These are phyloP conservation scores for Epichloe sylvatica DNA, from an alignment of 2,329 filamentous ascomycete species.

Conservation along the genomic window DNA sequence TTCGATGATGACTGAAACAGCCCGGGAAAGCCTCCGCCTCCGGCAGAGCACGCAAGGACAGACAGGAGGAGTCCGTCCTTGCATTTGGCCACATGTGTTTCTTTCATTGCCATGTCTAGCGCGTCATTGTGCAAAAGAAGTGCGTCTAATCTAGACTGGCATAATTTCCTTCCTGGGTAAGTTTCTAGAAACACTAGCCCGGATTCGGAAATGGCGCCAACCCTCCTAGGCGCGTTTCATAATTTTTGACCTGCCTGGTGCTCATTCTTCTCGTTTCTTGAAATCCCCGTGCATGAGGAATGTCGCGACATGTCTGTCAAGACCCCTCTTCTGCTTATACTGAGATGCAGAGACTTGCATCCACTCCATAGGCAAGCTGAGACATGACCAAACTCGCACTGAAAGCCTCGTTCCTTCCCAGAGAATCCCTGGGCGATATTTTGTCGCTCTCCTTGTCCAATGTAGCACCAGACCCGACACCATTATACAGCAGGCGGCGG, in stretches of 20 bases:
- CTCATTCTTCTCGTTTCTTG: not conserved
- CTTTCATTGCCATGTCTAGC: not conserved
- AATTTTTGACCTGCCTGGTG: not conserved
- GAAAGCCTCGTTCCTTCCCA: not conserved
- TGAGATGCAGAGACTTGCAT: not conserved
- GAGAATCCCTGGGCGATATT: not conserved
- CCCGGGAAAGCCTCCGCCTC: too few relatives aligned
- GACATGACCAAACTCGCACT: not conserved
- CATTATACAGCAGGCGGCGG: not conserved
- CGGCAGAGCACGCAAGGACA: too few relatives aligned
- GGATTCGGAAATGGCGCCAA: not conserved
- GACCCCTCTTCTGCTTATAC: too few relatives aligned
- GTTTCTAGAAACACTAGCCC: not conserved
- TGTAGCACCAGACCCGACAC: not conserved
- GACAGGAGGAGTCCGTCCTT: too few relatives aligned
- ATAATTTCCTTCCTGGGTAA: not conserved
- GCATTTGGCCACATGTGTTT: not conserved
- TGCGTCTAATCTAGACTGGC: not conserved
- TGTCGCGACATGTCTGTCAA: too few relatives aligned
- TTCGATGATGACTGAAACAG: too few relatives aligned
- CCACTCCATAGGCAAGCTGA: not conserved
- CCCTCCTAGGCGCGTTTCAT: not conserved
- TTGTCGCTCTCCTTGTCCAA: not conserved
- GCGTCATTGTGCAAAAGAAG: not conserved
- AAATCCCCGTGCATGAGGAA: not conserved